Evolutionary conservation across 1,139 yeast genomes (phyloP).

Genomic region (Yamadazyma epiphylla): DNA sequence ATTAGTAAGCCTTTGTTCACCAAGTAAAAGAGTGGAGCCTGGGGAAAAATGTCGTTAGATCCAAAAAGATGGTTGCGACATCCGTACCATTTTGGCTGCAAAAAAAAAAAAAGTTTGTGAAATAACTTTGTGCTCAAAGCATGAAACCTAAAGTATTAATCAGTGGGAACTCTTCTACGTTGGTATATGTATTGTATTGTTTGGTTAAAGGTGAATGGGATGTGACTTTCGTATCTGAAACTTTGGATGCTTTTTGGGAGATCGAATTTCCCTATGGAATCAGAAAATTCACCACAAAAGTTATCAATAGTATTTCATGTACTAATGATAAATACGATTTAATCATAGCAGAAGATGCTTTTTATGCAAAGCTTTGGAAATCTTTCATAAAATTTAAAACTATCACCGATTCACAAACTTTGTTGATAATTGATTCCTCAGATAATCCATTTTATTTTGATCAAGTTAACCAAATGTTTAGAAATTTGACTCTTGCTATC

Average conservation of each 20-base stretch:
- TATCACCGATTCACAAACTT: constrained; percentile 1
- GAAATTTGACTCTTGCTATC: no score
- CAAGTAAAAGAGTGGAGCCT: no score
- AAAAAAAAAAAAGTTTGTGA: no score
- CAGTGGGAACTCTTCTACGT: constrained; percentile 13
- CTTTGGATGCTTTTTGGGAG: no score
- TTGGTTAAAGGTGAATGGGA: constrained; percentile 8
- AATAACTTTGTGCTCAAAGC: no score
- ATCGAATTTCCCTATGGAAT: not conserved
- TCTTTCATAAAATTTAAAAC: not conserved
- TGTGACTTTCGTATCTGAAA: constrained; percentile 1
- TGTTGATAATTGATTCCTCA: not conserved
- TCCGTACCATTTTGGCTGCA: no score
- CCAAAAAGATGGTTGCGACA: no score
- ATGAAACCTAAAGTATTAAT: no score
- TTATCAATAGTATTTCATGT: not conserved
- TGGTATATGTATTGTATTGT: constrained; percentile 10
- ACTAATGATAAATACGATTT: not conserved
- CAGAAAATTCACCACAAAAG: not conserved
- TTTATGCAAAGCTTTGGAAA: not conserved
- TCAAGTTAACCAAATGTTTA: not conserved
- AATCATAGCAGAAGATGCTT: not conserved
- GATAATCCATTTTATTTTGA: not conserved
- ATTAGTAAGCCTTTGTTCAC: no score
- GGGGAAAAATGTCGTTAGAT: no score